Evolutionary conservation across 2,329 filamentous ascomycete species (phyloP).

Genomic region (Diaporthe batatas): DNA sequence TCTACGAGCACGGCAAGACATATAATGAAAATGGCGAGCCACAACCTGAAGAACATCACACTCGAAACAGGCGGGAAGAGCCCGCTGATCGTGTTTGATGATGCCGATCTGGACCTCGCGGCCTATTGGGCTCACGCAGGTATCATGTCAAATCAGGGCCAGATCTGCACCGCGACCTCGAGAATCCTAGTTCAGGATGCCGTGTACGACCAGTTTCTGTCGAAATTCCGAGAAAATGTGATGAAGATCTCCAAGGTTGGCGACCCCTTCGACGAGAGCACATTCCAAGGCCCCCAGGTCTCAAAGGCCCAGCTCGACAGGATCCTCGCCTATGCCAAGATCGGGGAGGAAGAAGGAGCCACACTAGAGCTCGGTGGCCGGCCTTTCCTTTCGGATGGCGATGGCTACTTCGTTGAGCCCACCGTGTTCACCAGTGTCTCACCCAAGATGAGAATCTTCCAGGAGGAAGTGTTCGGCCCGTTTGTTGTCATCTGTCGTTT

Average conservation of each 20-base stretch:
- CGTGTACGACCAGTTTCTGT: slow-evolving; percentile 72
- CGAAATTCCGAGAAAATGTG: slow-evolving; percentile 70
- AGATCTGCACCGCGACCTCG: slow-evolving; percentile 72
- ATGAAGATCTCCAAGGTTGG: slow-evolving; percentile 71
- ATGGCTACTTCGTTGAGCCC: slow-evolving; percentile 53
- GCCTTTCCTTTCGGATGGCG: slow-evolving; percentile 64
- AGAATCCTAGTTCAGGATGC: slow-evolving; percentile 71
- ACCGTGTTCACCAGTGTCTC: slow-evolving; percentile 54
- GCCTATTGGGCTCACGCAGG: slow-evolving; percentile 64
- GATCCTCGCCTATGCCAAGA: slow-evolving; percentile 75
- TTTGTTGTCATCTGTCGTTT: slow-evolving; percentile 52
- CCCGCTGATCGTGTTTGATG: slow-evolving; percentile 70
- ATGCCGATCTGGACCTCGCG: slow-evolving; percentile 73
- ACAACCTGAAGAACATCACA: slow-evolving; percentile 72
- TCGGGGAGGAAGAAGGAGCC: slow-evolving; percentile 75
- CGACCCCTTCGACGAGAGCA: slow-evolving; percentile 75
- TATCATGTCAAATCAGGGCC: slow-evolving; percentile 70
- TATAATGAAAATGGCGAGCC: slow-evolving; percentile 78
- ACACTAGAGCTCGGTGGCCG: slow-evolving; percentile 73
- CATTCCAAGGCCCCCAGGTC: slow-evolving; percentile 79
- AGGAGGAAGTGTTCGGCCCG: slow-evolving; percentile 54
- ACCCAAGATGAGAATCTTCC: slow-evolving; percentile 52
- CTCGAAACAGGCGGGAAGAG: slow-evolving; percentile 74
- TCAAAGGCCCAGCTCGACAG: slow-evolving; percentile 76
- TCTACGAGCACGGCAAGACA: slow-evolving; percentile 76